phyloP scores from a whole-genome alignment of 352 stramenopile genomes.

The Achlya hypogyna region DNA sequence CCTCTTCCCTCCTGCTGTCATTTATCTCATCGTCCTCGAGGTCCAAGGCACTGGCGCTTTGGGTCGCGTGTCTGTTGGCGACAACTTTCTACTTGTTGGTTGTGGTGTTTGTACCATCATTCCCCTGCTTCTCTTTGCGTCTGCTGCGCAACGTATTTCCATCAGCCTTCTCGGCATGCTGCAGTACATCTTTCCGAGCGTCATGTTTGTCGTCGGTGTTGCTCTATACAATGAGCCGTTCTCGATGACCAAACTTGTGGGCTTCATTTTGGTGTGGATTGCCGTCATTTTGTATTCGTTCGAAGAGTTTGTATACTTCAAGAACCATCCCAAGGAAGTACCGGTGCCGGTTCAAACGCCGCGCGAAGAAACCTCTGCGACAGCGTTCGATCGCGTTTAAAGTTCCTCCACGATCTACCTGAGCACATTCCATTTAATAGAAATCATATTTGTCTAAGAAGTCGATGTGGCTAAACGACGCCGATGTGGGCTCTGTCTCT shows the following conservation, averaged over 20 bases:
- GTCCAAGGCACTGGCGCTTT: background rate
- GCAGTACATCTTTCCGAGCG: conserved; percentile 8
- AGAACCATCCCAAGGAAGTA: background rate
- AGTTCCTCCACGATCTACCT: no score
- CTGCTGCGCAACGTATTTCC: conserved; percentile 7
- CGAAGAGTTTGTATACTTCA: conserved; percentile 1
- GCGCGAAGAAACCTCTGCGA: background rate
- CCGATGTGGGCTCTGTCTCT: no score
- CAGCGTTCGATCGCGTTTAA: background rate
- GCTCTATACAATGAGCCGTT: conserved; percentile 15
- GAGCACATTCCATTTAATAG: background rate
- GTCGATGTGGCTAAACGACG: background rate
- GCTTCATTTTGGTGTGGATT: conserved; percentile 17
- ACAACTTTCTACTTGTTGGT: conserved; percentile 4
- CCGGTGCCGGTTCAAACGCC: background rate
- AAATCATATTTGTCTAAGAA: background rate
- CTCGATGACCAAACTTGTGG: conserved; percentile 6
- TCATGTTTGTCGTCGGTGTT: conserved; percentile 12
- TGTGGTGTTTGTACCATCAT: conserved; percentile 7
- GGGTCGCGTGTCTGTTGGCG: background rate
- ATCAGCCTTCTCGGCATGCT: conserved; percentile 13
- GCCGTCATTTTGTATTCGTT: conserved; percentile 5
- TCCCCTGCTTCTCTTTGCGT: conserved; percentile 10
- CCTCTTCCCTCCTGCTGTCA: conserved; percentile 4
- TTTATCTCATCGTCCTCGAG: conserved; percentile 6